These are phyloP conservation scores for Akebia trifoliata DNA, from an alignment of 164 flowering plant species.

Conservation along the genomic window DNA sequence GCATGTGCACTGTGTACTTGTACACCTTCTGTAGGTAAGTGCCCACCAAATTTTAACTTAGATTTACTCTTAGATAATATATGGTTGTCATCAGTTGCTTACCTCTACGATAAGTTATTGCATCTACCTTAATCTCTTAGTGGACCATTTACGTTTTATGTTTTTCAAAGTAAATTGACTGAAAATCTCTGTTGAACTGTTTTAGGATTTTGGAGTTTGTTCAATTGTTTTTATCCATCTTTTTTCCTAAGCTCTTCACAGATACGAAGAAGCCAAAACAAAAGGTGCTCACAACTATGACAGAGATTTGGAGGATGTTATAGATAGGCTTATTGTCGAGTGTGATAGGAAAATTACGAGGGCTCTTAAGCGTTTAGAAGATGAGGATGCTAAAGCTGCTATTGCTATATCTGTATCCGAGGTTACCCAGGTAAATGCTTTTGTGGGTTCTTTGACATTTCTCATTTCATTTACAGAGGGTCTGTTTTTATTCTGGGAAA, in stretches of 20 bases:
- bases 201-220: too few relatives aligned
- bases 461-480: background rate
- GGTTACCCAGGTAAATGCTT: slow-evolving; percentile 67
- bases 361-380: slow-evolving; percentile 93
- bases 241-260: slow-evolving; percentile 28
- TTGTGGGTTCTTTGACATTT: background rate
- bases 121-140: too few relatives aligned
- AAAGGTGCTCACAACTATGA: slow-evolving; percentile 81
- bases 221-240: slow-evolving; percentile 3
- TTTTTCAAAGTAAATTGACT: too few relatives aligned
- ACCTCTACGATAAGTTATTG: too few relatives aligned
- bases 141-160: too few relatives aligned
- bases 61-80: too few relatives aligned
- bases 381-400: slow-evolving; percentile 98
- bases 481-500: too few relatives aligned
- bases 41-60: too few relatives aligned
- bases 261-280: slow-evolving; percentile 86
- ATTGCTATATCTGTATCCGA: slow-evolving; percentile 96
- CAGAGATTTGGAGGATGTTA: slow-evolving; percentile 91
- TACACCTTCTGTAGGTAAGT: too few relatives aligned
- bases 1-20: too few relatives aligned
- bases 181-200: too few relatives aligned
- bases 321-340: slow-evolving; percentile 92
- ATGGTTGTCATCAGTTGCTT: too few relatives aligned
- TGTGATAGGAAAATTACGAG: slow-evolving; percentile 90